Evolutionary conservation across 2,329 filamentous ascomycete species (phyloP), one percentile per base, ranked within the genome.

Genomic region (Lojkania enalia): DNA sequence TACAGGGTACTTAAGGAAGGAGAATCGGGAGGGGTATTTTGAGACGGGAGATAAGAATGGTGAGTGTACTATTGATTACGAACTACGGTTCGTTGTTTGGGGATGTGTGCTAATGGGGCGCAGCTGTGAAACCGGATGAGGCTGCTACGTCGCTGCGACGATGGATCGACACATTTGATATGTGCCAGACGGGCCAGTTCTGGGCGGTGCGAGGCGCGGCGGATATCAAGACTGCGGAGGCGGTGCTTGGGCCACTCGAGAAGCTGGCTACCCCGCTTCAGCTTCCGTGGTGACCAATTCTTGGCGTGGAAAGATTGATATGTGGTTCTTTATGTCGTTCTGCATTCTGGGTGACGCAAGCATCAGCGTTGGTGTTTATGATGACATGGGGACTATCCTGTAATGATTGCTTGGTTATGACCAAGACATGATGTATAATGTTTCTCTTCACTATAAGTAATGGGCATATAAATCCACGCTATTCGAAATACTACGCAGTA

Each of bases 1-100:
- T 64, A 84, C 84, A 1, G 83, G 83, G 2, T 86, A 87, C 61
- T 85, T 86, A 82, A 72, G 83, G 38, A 83, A 84, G 13, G 82
- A 87, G 57, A 87, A 87, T 83, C 87, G 84, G n/a, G 80, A 75
- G 55, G 74, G 78, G 0, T 84, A 23, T 16, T 51, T 42, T 86
- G 16, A 85, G 0, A 83, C 86, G 13, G 85, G 41, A 15, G 48
- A 42, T 13, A 36, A 39, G 18, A 25, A 48, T 44, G 47, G 87
- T 67, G 80, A 85, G 65, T 86, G 76, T 20, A 15, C n/a, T 40
- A 61, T 87, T 83, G 82, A 30, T 5, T 15, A 4, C 14, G 64
- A 79, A 84, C 64, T 86, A 77, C 61, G 87, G 83, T 82, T 23
- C 2, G 19, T 25, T 29, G 81, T 82, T 25, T 81, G n/a, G n/a